phyloP scores from a whole-genome alignment of 257 asterid genomes.

The Solanum sitiens region DNA sequence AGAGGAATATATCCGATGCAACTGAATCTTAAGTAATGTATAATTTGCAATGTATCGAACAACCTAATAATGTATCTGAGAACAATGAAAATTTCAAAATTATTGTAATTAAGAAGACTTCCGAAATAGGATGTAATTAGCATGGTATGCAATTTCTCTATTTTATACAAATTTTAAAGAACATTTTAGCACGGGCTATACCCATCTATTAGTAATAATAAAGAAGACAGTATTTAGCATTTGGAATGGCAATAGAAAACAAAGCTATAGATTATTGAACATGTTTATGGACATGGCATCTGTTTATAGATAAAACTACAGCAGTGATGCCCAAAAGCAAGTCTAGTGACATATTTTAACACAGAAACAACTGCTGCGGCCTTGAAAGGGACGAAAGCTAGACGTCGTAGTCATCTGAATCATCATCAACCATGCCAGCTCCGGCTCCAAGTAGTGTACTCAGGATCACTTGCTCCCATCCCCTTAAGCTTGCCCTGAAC shows the following conservation, averaged over 20 bases:
- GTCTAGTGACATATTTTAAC: not conserved
- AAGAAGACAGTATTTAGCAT: not conserved
- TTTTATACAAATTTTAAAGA: too few species aligned
- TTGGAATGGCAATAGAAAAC: not conserved
- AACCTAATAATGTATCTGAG: too few species aligned
- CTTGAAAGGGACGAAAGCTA: not conserved
- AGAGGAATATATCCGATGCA: too few species aligned
- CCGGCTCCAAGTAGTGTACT: slow-evolving; percentile 33
- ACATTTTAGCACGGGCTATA: too few species aligned
- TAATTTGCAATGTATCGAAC: too few species aligned
- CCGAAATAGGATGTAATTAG: too few species aligned
- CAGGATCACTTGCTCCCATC: slow-evolving; percentile 51
- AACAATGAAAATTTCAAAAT: too few species aligned
- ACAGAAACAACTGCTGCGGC: not conserved
- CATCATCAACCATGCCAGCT: slow-evolving; percentile 22
- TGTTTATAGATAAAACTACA: not conserved
- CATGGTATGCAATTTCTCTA: too few species aligned
- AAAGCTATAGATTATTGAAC: not conserved
- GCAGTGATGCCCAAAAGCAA: not conserved
- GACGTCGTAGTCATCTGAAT: slow-evolving; percentile 17
- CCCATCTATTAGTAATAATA: too few species aligned
- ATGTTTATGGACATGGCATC: not conserved
- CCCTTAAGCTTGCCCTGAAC: slow-evolving; percentile 14
- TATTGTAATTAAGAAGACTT: too few species aligned
- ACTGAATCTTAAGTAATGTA: too few species aligned